A percentile compares a stretch with the other conserved stretches of the same genome.
Conservation (phyloP, 208 protist species). For the Trypanosoma boissoni region DNA sequence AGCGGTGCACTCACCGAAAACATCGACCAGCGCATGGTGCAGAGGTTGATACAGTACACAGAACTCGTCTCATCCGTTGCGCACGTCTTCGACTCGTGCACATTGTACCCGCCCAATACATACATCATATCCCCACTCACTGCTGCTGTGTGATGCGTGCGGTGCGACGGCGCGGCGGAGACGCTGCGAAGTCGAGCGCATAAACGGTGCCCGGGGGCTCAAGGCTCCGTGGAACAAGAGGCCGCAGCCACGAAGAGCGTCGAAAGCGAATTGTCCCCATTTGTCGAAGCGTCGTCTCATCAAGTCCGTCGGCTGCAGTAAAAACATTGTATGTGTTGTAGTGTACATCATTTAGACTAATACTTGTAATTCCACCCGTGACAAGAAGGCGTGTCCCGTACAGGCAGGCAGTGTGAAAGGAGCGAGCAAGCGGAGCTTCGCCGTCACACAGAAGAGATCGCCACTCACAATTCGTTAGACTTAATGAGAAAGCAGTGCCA, state of each 20-base stretch:
- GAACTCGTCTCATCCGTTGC: background rate
- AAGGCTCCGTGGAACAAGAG: background rate
- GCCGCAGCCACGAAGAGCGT: constrained; percentile 3
- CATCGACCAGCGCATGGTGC: background rate
- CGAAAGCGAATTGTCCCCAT: constrained; percentile 4
- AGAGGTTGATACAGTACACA: constrained; percentile 10
- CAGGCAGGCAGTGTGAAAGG: constrained; percentile 18
- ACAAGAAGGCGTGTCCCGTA: constrained; percentile 14
- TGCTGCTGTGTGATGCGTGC: constrained; percentile 12
- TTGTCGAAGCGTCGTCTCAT: background rate
- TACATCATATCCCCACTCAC: constrained; percentile 20
- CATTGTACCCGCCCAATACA: constrained; percentile 21
- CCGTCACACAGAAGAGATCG: constrained; percentile 5
- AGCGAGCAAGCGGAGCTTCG: constrained; percentile 4
- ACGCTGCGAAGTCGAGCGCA: constrained; percentile 9
- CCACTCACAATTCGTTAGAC: constrained; percentile 11
- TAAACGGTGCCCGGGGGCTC: constrained; percentile 1
- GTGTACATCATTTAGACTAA: constrained; percentile 23
- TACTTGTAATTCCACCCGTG: constrained; percentile 19
- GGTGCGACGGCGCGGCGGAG: constrained; percentile 13
- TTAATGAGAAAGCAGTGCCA: constrained; percentile 8
- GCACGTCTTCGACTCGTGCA: background rate
- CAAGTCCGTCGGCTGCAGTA: constrained; percentile 12
- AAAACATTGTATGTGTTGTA: constrained; percentile 27
- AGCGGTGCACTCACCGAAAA: constrained; percentile 2